Base-by-base conservation (phyloP, 495 filamentous ascomycete genomes). In the Penicillium daleae region DNA sequence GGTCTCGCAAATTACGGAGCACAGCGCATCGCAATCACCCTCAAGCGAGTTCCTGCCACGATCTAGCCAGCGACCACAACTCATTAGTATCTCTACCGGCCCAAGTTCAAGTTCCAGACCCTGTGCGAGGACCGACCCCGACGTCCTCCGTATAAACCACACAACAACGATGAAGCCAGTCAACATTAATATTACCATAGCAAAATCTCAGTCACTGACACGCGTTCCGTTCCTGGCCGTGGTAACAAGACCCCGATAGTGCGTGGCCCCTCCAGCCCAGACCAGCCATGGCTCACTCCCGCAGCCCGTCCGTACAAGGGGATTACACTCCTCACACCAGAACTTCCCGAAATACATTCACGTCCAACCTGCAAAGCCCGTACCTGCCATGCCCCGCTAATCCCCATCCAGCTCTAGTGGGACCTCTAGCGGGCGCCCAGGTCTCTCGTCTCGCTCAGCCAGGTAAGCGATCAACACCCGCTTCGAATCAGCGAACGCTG, bases 21-120 rank as follows among this genome's bases (percentile, higher is more conserved):
- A n/a, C n/a, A n/a, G 74, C 71, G 35, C 68, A 77, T 77, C 71
- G 60, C 56, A 76, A 72, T 76, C 33, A 64, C 35, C 46, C 48
- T n/a, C 27, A 31, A 37, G 42, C 27, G 24, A 31, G 26, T 12
- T 46, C 54, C 10, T 24, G n/a, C 7, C 9, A 33, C 33, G 3
- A 22, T 59, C 17, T 46, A 12, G 19, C 42, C 42, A 2, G 6
- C 8, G n/a, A n/a, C n/a, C n/a, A n/a, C 19, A 22, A 24, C 7
- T 31, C 29, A 31, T 31, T n/a, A n/a, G n/a, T n/a, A n/a, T n/a
- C 6, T 42, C 6, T 26, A 27, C 27, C 60, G 24, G 27, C 57
- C 58, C 67, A 67, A 49, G 71, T 71, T 71, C 64, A 66, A 66
- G 55, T 66, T 62, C 27, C 27, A 31, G 26, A 53, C 51, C 7